phyloP scores from a whole-genome alignment of 2,329 filamentous ascomycete species.

The Colletotrichum liaoningense region DNA sequence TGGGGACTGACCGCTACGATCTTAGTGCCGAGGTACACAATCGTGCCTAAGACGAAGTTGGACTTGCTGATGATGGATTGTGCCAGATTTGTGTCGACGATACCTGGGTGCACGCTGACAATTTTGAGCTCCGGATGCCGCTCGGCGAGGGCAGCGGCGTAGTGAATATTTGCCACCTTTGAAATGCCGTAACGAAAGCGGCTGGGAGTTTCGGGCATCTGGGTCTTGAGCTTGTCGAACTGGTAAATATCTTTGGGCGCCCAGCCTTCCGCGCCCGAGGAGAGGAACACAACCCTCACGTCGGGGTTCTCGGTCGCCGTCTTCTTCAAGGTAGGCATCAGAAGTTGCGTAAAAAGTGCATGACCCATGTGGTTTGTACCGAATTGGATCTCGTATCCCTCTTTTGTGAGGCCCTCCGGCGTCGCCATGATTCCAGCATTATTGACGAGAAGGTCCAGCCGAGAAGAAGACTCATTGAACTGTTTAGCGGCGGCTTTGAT shows the following conservation, averaged over 20 bases:
- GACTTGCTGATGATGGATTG: slow-evolving; percentile 75
- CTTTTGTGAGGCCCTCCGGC: slow-evolving; percentile 40
- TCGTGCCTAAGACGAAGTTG: slow-evolving; percentile 99
- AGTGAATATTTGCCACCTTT: slow-evolving; percentile 48
- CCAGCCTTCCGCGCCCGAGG: slow-evolving; percentile 41
- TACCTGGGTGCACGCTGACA: slow-evolving; percentile 44
- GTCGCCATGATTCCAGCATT: slow-evolving; percentile 43
- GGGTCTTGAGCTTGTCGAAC: slow-evolving; percentile 45
- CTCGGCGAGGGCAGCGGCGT: slow-evolving; percentile 44
- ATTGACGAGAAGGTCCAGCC: slow-evolving; percentile 47
- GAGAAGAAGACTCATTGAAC: slow-evolving; percentile 22
- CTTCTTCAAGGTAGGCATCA: slow-evolving; percentile 39
- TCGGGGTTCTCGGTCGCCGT: slow-evolving; percentile 36
- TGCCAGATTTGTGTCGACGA: slow-evolving; percentile 43
- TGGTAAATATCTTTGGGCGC: slow-evolving; percentile 42
- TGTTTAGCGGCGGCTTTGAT: slow-evolving; percentile 33
- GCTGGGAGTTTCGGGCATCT: slow-evolving; percentile 37
- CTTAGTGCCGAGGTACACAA: slow-evolving; percentile 91
- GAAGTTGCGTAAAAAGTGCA: slow-evolving; percentile 40
- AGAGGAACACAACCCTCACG: slow-evolving; percentile 46
- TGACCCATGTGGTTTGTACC: slow-evolving; percentile 45
- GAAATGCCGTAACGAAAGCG: slow-evolving; percentile 46
- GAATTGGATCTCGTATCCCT: slow-evolving; percentile 47
- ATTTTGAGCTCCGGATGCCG: slow-evolving; percentile 42
- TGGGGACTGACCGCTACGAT: slow-evolving; percentile 40